A percentile compares a stretch with the other conserved stretches of the same genome.
Conservation (phyloP, 345 rosid species). For the Carallia pectinifolia region DNA sequence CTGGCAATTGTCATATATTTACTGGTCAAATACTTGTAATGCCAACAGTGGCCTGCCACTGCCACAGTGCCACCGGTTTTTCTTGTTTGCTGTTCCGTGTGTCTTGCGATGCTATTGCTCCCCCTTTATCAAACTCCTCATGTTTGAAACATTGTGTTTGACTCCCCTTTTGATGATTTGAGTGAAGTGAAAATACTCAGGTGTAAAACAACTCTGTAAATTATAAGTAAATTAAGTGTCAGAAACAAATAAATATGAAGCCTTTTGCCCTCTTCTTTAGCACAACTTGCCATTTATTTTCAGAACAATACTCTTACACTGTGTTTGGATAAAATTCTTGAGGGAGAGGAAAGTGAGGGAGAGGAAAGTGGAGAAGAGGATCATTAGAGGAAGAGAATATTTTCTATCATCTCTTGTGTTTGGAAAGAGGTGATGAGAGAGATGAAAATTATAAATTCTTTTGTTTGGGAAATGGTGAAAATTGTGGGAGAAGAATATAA, state of each 20-base stretch:
- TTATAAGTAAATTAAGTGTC: background rate
- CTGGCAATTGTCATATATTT: constrained; percentile 64
- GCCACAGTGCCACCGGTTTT: background rate
- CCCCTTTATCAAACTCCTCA: background rate
- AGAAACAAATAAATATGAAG: background rate
- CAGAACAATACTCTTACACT: no score
- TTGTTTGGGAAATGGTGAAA: no score
- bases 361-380: no score
- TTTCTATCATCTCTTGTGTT: no score
- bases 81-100: background rate
- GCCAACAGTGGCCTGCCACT: background rate
- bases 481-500: no score
- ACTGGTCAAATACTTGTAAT: constrained; percentile 73
- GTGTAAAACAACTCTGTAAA: background rate
- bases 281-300: no score
- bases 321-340: no score
- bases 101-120: constrained; percentile 9
- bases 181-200: constrained; percentile 1
- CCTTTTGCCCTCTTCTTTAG: no score
- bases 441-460: no score
- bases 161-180: constrained; percentile 7
- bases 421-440: no score
- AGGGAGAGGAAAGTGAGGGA: no score
- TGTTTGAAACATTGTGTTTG: constrained; percentile 14
- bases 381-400: no score